phyloP scores from a whole-genome alignment of 345 rosid genomes.

The Microcos paniculata region DNA sequence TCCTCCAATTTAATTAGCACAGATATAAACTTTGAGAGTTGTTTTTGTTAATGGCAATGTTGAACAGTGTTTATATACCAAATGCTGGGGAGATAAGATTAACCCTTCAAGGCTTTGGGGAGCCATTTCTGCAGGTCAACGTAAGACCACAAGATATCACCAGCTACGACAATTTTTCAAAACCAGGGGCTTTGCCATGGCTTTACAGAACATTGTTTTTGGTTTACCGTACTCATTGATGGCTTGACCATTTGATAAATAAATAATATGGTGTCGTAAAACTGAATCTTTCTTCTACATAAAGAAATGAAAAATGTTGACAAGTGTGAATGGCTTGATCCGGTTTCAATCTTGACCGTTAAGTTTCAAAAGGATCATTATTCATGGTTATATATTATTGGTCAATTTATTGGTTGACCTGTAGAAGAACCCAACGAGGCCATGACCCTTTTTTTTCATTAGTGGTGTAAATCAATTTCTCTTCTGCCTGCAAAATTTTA shows the following conservation, averaged over 20 bases:
- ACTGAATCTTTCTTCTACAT: not conserved
- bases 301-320: not conserved
- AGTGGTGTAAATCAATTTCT: no score
- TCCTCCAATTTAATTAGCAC: no score
- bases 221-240: not conserved
- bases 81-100: not conserved
- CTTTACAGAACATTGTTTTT: slow-evolving; percentile 8
- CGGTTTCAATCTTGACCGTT: not conserved
- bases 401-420: not conserved
- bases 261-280: no score
- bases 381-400: no score
- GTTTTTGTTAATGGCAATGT: not conserved
- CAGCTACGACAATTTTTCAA: not conserved
- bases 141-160: not conserved
- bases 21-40: no score
- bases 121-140: not conserved
- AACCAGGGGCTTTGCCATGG: slow-evolving; percentile 6
- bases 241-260: not conserved
- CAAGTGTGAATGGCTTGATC: not conserved
- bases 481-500: no score
- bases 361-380: not conserved
- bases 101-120: not conserved
- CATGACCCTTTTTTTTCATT: no score
- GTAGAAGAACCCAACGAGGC: no score
- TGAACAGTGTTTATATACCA: not conserved